Percentiles rank a stretch among this genome's conserved stretches.
phyloP scores from a whole-genome alignment of 495 filamentous ascomycete genomes.

The Lichenothelia convexa region DNA sequence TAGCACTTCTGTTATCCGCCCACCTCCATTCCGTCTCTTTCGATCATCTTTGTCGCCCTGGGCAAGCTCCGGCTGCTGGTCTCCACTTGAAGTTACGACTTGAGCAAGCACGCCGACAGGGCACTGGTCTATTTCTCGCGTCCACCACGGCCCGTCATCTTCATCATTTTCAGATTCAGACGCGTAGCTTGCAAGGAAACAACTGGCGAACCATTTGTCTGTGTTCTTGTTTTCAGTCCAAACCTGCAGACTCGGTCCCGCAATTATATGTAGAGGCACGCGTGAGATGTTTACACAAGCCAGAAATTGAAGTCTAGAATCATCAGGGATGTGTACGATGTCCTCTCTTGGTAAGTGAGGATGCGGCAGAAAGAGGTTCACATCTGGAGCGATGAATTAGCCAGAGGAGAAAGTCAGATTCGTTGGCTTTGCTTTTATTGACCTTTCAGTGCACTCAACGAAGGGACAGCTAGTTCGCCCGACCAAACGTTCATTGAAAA shows the following conservation, averaged over 20 bases:
- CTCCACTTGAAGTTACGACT: no score
- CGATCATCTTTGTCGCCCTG: no score
- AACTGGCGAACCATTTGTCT: constrained; percentile 10
- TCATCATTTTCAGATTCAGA: background rate
- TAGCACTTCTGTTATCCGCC: constrained; percentile 37
- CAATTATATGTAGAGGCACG: constrained; percentile 12
- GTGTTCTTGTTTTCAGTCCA: constrained; percentile 10
- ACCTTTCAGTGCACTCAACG: no score
- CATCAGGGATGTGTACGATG: background rate
- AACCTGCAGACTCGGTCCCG: constrained; percentile 11
- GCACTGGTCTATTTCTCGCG: constrained; percentile 7
- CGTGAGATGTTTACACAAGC: constrained; percentile 8
- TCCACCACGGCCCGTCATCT: constrained; percentile 8
- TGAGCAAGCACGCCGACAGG: constrained; percentile 12
- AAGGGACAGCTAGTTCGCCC: no score
- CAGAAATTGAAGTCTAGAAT: background rate
- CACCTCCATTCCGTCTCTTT: no score
- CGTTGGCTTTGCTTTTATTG: no score
- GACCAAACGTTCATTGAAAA: no score
- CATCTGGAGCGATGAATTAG: no score
- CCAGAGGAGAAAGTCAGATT: no score
- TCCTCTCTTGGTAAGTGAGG: no score
- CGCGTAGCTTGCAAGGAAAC: background rate
- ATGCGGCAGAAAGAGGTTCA: no score
- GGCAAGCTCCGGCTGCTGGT: no score